These are phyloP conservation scores for Pythium biforme DNA, from an alignment of 352 stramenopile species.

Conservation along the genomic window DNA sequence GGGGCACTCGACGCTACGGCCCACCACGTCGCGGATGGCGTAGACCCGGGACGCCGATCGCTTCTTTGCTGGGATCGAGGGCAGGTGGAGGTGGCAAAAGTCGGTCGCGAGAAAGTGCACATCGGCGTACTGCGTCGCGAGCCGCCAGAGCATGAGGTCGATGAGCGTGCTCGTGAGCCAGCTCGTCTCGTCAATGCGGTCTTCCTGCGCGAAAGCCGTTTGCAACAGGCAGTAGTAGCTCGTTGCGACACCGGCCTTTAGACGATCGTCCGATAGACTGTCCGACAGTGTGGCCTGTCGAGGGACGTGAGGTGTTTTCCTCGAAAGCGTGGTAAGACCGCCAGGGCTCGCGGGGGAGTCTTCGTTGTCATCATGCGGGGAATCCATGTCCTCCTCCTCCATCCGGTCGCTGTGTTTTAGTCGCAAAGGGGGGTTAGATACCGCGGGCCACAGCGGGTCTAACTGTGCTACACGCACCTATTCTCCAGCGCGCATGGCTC, in stretches of 20 bases:
- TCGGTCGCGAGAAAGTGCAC: slow-evolving; percentile 86
- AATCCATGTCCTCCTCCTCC: too few relatives aligned
- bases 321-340: too few relatives aligned
- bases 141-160: slow-evolving; percentile 79
- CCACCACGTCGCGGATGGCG: slow-evolving; percentile 57
- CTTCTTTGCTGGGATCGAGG: slow-evolving; percentile 25
- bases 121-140: slow-evolving; percentile 64
- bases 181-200: slow-evolving; percentile 69
- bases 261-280: background rate
- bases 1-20: slow-evolving; percentile 29
- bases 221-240: slow-evolving; percentile 40
- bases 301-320: too few relatives aligned
- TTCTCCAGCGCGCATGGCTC: too few relatives aligned
- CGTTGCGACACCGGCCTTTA: background rate
- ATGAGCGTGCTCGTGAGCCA: slow-evolving; percentile 87
- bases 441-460: too few relatives aligned
- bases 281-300: background rate
- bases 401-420: too few relatives aligned
- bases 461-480: too few relatives aligned
- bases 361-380: too few relatives aligned
- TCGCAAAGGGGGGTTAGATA: too few relatives aligned
- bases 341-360: too few relatives aligned
- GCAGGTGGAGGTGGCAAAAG: slow-evolving; percentile 73
- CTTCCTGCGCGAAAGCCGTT: slow-evolving; percentile 51
- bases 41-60: slow-evolving; percentile 19